Percentiles rank a stretch among this genome's conserved stretches.
phyloP scores from a whole-genome alignment of 768 basidiomycete genomes.

The Lentinus tigrinus region DNA sequence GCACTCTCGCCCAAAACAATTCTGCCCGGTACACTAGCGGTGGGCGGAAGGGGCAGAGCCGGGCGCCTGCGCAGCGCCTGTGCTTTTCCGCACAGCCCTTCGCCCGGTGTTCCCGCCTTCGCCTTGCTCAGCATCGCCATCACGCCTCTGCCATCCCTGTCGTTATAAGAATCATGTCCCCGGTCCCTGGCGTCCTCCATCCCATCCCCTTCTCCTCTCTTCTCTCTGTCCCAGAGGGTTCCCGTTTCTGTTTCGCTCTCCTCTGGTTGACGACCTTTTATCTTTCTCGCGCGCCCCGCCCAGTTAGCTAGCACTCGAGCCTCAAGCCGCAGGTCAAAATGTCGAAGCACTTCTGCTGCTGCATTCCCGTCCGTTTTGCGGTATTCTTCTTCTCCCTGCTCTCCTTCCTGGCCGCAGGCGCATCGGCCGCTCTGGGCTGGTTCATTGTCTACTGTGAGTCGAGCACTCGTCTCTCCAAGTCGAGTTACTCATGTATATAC shows the following conservation, averaged over 20 bases:
- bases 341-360: slow-evolving; percentile 30
- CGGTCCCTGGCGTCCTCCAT: neutral
- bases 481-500: neutral
- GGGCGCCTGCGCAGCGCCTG: slow-evolving; percentile 6
- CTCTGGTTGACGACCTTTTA: slow-evolving; percentile 8
- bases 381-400: slow-evolving; percentile 30
- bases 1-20: neutral
- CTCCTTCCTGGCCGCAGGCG: slow-evolving; percentile 11
- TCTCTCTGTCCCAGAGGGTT: slow-evolving; percentile 5
- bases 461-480: neutral
- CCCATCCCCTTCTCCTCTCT: neutral
- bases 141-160: neutral
- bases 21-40: no score
- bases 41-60: neutral
- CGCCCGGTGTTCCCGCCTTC: neutral
- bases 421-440: slow-evolving; percentile 11
- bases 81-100: slow-evolving; percentile 12
- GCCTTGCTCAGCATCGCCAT: slow-evolving; percentile 7
- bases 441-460: slow-evolving; percentile 20
- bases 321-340: slow-evolving; percentile 4
- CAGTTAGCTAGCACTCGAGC: neutral
- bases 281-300: neutral
- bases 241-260: slow-evolving; percentile 1
- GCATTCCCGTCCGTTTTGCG: slow-evolving; percentile 29
- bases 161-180: slow-evolving; percentile 1